These are phyloP conservation scores for Aspergillus caelatus DNA, from an alignment of 2,329 filamentous ascomycete species.

Conservation along the genomic window DNA sequence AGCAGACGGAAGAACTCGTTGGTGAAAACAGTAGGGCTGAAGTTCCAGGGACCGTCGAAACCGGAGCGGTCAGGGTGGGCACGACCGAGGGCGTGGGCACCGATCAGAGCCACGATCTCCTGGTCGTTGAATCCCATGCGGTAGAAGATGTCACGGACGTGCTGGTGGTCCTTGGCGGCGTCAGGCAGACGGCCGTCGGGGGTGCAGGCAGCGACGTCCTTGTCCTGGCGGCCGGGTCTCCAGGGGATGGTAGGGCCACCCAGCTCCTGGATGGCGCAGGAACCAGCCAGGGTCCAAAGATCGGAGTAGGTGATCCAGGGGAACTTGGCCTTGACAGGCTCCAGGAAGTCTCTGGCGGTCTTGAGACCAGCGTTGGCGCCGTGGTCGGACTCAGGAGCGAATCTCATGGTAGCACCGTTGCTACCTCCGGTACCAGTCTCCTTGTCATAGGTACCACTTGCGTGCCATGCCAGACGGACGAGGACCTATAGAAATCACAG, in stretches of 20 bases:
- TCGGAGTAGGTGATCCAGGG: conserved; percentile 97
- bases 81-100: conserved; percentile 84
- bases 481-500: conserved; percentile 56
- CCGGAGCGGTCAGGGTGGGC: conserved; percentile 89
- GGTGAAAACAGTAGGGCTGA: conserved; percentile 85
- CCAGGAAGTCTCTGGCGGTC: conserved; percentile 85
- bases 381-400: conserved; percentile 83
- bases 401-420: conserved; percentile 97
- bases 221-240: conserved; percentile 82
- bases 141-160: conserved; percentile 89
- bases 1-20: conserved; percentile 95
- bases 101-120: conserved; percentile 88
- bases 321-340: conserved; percentile 86
- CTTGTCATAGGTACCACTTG: conserved; percentile 88
- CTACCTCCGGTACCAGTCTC: conserved; percentile 85
- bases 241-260: conserved; percentile 84
- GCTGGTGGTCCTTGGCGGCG: conserved; percentile 73
- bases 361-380: conserved; percentile 92
- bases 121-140: conserved; percentile 98
- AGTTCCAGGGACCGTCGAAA: conserved; percentile 88
- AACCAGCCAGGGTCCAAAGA: conserved; percentile 89
- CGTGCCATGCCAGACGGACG: conserved; percentile 90
- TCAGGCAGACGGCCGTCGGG: conserved; percentile 91
- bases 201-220: conserved; percentile 80
- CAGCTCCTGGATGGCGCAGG: conserved; percentile 91